These are phyloP conservation scores for Solanum pimpinellifolium DNA, from an alignment of 257 asterid species.

Conservation along the genomic window DNA sequence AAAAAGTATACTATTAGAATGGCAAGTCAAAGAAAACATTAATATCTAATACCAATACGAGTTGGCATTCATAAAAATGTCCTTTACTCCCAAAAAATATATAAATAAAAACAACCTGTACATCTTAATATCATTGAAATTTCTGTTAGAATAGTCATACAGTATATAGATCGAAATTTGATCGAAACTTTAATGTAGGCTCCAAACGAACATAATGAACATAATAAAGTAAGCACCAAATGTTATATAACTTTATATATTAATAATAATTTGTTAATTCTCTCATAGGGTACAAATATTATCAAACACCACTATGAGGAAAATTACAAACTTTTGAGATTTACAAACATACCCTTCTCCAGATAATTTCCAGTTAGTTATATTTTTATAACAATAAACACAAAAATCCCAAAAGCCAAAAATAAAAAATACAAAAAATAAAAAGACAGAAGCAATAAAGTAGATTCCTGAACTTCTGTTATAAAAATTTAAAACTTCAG, in stretches of 20 bases:
- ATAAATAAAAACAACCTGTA: background rate
- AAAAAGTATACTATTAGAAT: background rate
- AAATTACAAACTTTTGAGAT: conserved; percentile 3
- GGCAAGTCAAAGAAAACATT: background rate
- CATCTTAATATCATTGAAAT: background rate
- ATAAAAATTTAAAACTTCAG: background rate
- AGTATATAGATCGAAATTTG: too few species aligned
- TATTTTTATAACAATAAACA: background rate
- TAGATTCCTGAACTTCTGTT: background rate
- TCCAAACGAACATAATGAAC: background rate
- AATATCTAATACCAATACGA: background rate
- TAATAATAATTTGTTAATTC: background rate
- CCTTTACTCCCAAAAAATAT: background rate
- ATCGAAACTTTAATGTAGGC: background rate
- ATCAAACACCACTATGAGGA: background rate
- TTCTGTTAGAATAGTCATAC: too few species aligned
- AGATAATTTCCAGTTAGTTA: background rate
- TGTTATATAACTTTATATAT: background rate
- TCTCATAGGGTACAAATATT: conserved; percentile 1
- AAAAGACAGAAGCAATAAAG: background rate
- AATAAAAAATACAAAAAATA: background rate
- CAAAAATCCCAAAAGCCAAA: background rate
- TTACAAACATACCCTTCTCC: background rate
- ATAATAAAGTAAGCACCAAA: background rate
- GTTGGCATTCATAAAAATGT: background rate